These are phyloP conservation scores for Colletotrichum shisoi DNA, from an alignment of 2,329 filamentous ascomycete genomes.

Conservation along the genomic window DNA sequence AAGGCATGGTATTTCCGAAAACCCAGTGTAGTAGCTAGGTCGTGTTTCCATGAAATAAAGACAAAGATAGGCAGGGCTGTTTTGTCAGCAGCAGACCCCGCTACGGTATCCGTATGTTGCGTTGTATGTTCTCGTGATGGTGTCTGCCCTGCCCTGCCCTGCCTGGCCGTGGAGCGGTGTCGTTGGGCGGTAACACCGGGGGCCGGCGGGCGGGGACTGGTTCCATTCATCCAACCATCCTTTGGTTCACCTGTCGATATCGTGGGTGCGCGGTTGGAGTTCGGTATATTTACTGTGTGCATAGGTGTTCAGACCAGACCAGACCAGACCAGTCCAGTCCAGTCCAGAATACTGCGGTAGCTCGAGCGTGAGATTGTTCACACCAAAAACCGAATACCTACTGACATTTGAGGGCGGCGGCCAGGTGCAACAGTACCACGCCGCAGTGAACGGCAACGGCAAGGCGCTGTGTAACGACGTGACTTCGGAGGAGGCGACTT, in stretches of 20 bases:
- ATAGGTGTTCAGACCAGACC: constrained; percentile 6
- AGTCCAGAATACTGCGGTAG: constrained; percentile 12
- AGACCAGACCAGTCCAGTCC: constrained; percentile 6
- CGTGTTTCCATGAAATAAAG: constrained; percentile 21
- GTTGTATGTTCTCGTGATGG: not conserved
- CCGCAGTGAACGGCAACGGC: constrained; percentile 4
- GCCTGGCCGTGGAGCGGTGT: not conserved
- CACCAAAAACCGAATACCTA: constrained; percentile 6
- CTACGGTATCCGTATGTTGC: not conserved
- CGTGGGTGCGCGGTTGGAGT: not conserved
- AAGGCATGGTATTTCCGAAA: constrained; percentile 13
- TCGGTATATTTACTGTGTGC: not conserved
- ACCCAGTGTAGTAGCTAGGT: constrained; percentile 6
- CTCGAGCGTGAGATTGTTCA: constrained; percentile 21
- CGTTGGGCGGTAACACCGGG: constrained; percentile 19
- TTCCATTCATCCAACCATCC: constrained; percentile 20
- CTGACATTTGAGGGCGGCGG: not conserved
- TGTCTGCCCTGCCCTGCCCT: constrained; percentile 4
- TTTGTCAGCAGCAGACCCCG: constrained; percentile 25
- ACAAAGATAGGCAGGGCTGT: constrained; percentile 7
- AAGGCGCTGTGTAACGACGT: constrained; percentile 17
- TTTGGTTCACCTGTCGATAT: constrained; percentile 15
- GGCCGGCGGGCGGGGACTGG: constrained; percentile 22
- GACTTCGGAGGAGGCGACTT: constrained; percentile 32
- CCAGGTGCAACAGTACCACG: constrained; percentile 1